Percentiles rank a stretch among this genome's conserved stretches.
These are phyloP conservation scores for Phaseolus lunatus DNA, from an alignment of 306 rosid genomes.

Conservation along the genomic window DNA sequence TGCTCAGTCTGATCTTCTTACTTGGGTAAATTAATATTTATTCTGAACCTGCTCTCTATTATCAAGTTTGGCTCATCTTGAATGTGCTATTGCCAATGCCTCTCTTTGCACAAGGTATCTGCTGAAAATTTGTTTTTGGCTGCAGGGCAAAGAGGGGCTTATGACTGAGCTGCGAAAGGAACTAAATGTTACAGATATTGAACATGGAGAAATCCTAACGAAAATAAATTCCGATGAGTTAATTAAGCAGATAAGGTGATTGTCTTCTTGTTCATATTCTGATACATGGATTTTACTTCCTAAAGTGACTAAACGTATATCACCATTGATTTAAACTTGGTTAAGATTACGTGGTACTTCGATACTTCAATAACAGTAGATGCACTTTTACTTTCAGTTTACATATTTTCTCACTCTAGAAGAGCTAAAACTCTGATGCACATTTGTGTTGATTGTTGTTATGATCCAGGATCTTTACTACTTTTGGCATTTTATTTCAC, in stretches of 20 bases:
- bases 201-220: slow-evolving; percentile 51
- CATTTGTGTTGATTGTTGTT: slow-evolving; percentile 10
- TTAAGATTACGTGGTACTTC: neutral
- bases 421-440: slow-evolving; percentile 4
- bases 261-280: slow-evolving; percentile 15
- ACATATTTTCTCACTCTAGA: neutral
- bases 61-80: slow-evolving; percentile 20
- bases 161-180: slow-evolving; percentile 60
- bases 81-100: slow-evolving; percentile 15
- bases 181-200: slow-evolving; percentile 52
- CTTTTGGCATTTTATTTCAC: slow-evolving; percentile 25
- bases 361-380: neutral
- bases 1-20: slow-evolving; percentile 58
- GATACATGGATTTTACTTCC: neutral
- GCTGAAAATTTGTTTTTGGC: slow-evolving; percentile 16
- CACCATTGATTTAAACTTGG: neutral
- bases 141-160: slow-evolving; percentile 56
- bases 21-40: slow-evolving; percentile 50
- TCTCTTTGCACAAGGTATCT: neutral
- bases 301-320: neutral
- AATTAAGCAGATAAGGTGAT: slow-evolving; percentile 52
- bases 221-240: slow-evolving; percentile 46
- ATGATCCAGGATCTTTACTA: slow-evolving; percentile 17
- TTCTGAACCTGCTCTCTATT: slow-evolving; percentile 5
- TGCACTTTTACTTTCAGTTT: neutral